Base-by-base conservation (phyloP, 352 stramenopile genomes). In the Phytophthora multivora region DNA sequence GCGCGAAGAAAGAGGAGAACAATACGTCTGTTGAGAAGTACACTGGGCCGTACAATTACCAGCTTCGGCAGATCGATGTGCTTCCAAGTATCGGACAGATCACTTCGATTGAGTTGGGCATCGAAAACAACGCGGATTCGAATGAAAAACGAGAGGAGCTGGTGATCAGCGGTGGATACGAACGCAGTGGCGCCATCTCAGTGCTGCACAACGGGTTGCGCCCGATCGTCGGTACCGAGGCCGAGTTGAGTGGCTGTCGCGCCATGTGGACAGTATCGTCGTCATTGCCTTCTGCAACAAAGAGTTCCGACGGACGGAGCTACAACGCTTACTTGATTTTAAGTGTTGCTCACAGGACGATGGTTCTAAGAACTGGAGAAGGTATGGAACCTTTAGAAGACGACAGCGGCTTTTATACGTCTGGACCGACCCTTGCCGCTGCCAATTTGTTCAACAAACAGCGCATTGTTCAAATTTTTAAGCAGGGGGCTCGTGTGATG, bases 261-360 rank as follows among this genome's bases (percentile, higher is more conserved):
- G 85, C 85, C 2, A 93, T 96, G 80, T 96, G 87, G 87, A 92
- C 87, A 0, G 83, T 96, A 2, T 89, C 84, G 1, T 91, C 83
- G 8, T 91, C 73, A 0, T 41, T 90, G 7, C 71, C 79, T 13
- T 79, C 59, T 9, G 60, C 73, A 0, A 73, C 59, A 8, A 79
- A 75, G 28, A 89, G 80, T 40, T 53, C 63, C 10, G 83, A 91
- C 55, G 77, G 73, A 5, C 69, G 77, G 4, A 63, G 70, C 9
- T 92, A 89, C 62, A 90, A 91, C 39, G 83, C 85, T 18, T 95
- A 93, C 39, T 58, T 95, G 2, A 93, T 95, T 19, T 49, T 95
- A 28, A 93, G 84, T 52, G 79, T 95, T 39, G 85, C 77, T 5
- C 86, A 91, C 43, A 69, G 82, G 45, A 95, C 87, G 15, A 94